phyloP scores from a whole-genome alignment of 1,139 yeast genomes.

The Zygosaccharomyces pseudobailii region DNA sequence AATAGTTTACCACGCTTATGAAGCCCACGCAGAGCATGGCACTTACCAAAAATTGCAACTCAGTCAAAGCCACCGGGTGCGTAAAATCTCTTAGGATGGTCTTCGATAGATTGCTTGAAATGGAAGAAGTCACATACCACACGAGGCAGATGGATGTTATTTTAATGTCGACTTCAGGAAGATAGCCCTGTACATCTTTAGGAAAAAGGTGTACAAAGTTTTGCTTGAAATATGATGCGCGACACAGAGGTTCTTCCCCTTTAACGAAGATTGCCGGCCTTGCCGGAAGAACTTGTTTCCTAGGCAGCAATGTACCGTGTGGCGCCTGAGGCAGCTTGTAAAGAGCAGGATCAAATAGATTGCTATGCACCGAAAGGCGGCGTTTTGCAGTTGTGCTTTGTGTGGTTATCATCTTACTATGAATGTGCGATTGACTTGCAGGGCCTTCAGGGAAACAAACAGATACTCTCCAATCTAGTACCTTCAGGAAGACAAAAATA shows the following conservation, averaged over 20 bases:
- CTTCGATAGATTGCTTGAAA: conserved; percentile 78
- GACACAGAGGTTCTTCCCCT: not conserved
- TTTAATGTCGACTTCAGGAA: conserved; percentile 30
- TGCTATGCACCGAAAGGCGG: conserved; percentile 24
- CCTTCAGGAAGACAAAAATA: too few relatives aligned
- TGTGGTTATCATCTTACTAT: conserved; percentile 20
- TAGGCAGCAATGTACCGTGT: conserved; percentile 17
- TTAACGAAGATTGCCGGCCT: not conserved
- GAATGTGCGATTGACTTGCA: not conserved
- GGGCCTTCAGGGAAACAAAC: too few relatives aligned
- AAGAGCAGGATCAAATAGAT: conserved; percentile 22
- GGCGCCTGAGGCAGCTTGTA: conserved; percentile 16
- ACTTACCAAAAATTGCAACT: conserved; percentile 74
- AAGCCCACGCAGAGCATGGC: conserved; percentile 45
- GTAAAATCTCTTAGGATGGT: conserved; percentile 61
- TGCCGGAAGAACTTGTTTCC: conserved; percentile 1
- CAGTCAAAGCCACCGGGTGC: conserved; percentile 81
- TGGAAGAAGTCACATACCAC: conserved; percentile 81
- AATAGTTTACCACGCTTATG: conserved; percentile 22
- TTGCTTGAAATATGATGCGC: conserved; percentile 2
- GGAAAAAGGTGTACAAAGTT: conserved; percentile 14
- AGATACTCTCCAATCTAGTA: too few relatives aligned
- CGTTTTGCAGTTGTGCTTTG: conserved; percentile 25
- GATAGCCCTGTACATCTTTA: conserved; percentile 10
- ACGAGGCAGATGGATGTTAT: conserved; percentile 50